Evolutionary conservation across 768 basidiomycete species (phyloP).

Genomic region (Phallus indusiatus): DNA sequence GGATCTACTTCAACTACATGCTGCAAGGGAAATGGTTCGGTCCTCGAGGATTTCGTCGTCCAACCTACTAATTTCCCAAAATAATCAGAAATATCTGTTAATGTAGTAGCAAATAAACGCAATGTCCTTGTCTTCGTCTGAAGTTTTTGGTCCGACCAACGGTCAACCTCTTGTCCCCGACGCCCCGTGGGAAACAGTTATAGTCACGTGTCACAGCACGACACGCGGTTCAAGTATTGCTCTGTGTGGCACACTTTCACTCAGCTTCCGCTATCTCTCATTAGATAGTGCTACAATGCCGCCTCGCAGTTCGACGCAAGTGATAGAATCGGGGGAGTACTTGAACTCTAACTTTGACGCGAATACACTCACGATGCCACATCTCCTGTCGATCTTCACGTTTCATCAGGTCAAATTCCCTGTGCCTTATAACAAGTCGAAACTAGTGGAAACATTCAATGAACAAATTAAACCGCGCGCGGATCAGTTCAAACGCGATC

Average conservation of each 20-base stretch:
- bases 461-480: slow-evolving; percentile 59
- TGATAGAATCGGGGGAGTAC: slow-evolving; percentile 69
- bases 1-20: slow-evolving; percentile 63
- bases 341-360: slow-evolving; percentile 74
- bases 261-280: not conserved
- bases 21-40: slow-evolving; percentile 42
- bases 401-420: slow-evolving; percentile 72
- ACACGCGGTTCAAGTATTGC: slow-evolving; percentile 4
- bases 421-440: slow-evolving; percentile 66
- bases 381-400: slow-evolving; percentile 66
- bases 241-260: no score
- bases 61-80: slow-evolving; percentile 23
- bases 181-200: not conserved
- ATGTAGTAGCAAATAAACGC: not conserved
- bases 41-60: slow-evolving; percentile 29
- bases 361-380: slow-evolving; percentile 62
- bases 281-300: slow-evolving; percentile 42
- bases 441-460: slow-evolving; percentile 68
- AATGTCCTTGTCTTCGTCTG: not conserved
- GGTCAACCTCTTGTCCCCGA: not conserved
- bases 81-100: slow-evolving; percentile 3
- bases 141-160: no score
- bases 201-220: slow-evolving; percentile 7
- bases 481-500: slow-evolving; percentile 50
- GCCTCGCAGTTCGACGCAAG: slow-evolving; percentile 65